Base-by-base conservation (phyloP, 1,139 yeast species). In the Yamadazyma conglobata region DNA sequence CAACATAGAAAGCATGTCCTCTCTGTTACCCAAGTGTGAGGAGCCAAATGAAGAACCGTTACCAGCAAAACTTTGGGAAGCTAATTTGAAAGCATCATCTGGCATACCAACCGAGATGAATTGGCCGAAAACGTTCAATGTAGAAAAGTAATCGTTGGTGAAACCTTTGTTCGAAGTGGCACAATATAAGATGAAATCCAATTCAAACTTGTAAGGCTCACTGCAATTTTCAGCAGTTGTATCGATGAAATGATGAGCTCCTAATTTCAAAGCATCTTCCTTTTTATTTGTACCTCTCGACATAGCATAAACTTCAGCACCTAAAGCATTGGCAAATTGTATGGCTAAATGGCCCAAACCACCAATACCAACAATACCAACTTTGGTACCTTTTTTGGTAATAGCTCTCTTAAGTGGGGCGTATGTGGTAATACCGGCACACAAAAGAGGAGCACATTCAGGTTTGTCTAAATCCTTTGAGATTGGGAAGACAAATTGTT, bases 361-460 rank as follows among this genome's bases (percentile, higher is more conserved):
- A 40, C 68, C 69, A 41, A 61, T 66, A 30, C 70, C 69, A 27
- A 60, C 56, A 32, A 69, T 54, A 31, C 73, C 77, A 38, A 65
- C 66, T 35, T 53, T 53, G 19, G 51, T 50, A 25, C 47, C 56
- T 16, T 51, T 48, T 22, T 46, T 51, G 34, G 52, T 43, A 19
- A 57, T 44, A 37, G 54, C 51, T 47, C 64, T 52, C 32, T 54
- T 57, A 37, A 77, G 50, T 21, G 84, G 84, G n/a, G 77, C 63
- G 56, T 57, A 77, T 4, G 69, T 74, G 13, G 84, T 77, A 45
- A 76, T 59, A 35, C 84, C 84, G 24, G 78, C 83, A 56, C 84
- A 78, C 55, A 78, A 56, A 50, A 77, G 58, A 13, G 83, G 83
- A n/a, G 81, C 82, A 22, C 72, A 80, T 34, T 58, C 56, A 33